These are phyloP conservation scores for Tuber melanosporum DNA, from an alignment of 495 filamentous ascomycete species.

Conservation along the genomic window DNA sequence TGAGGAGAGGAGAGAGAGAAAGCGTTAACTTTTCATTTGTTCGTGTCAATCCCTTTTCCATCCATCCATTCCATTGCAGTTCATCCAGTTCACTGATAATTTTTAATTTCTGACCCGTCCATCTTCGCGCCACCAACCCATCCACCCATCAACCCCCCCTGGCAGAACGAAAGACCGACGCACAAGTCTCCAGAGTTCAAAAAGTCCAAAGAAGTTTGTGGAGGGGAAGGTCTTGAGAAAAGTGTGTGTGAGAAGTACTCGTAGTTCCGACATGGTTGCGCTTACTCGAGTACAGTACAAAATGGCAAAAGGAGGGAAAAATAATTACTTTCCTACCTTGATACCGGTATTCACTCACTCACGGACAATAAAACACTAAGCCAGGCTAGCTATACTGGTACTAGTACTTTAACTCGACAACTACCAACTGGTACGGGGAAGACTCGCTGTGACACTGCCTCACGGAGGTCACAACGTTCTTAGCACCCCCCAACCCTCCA, in stretches of 20 bases:
- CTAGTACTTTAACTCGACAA: not conserved
- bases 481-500: not conserved
- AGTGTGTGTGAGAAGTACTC: not conserved
- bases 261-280: not conserved
- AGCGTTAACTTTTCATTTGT: constrained; percentile 13
- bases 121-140: not conserved
- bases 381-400: not conserved
- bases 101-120: constrained; percentile 5
- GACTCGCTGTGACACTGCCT: not conserved
- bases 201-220: not conserved
- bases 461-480: not conserved
- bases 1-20: not conserved
- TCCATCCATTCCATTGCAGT: constrained; percentile 11
- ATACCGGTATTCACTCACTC: not conserved
- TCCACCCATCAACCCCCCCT: constrained; percentile 20
- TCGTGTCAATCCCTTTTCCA: constrained; percentile 2
- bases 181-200: constrained; percentile 5
- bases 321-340: not conserved
- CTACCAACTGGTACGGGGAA: not conserved
- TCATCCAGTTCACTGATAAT: not conserved
- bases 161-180: not conserved
- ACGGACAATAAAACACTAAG: not conserved
- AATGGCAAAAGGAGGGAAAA: constrained; percentile 4
- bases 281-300: not conserved
- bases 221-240: not conserved